Base-by-base conservation (phyloP, 371 early-diverging fungal genomes). In the Choanephora cucurbitarum region DNA sequence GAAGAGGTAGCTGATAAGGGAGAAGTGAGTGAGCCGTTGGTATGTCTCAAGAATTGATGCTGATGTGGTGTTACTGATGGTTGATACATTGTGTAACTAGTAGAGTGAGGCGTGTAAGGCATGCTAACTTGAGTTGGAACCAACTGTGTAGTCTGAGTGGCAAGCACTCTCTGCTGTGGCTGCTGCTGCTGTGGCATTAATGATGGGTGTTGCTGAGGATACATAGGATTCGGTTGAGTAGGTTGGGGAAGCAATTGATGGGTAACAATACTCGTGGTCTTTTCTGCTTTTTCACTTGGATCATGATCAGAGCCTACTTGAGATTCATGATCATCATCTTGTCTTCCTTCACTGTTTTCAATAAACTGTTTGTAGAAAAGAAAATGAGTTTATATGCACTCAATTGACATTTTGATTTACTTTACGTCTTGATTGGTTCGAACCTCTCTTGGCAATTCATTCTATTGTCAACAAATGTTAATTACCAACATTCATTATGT, bases 381-480 rank as follows among this genome's bases (percentile, higher is more conserved):
- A 28, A 31, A 52, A 24, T 13, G 28, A 8, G 14, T 6, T 19
- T 8, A 53, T 18, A 14, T 24, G 3, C 14, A 5, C 2, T 44
- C 15, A 44, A 18, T 19, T 18, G 5, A 19, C 5, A 44, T 18
- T 3, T 10, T 3, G 18, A 18, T 3, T 15, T 24, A 11, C 1
- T 17, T 49, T 60, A 60, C 60, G 44, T 63, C 64, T 63, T 58
- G 21, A 37, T 63, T 63, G 15, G 54, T 49, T 19, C 49, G 58
- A 18, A 58, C 42, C 23, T 63, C 64, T 44, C 53, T 57, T n/a
- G 64, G 64, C 13, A 44, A 34, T 11, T 52, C 54, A 44, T 50
- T 63, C 54, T 63, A 39, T 32, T 15, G 22, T 46, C 15, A 11
- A 28, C 15, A 44, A 37, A 55, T 24, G 47, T 6, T 18, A 32